Evolutionary conservation across 768 basidiomycete genomes (phyloP), one percentile per base, ranked within the genome.

Genomic region (Sarcomyxa edulis): DNA sequence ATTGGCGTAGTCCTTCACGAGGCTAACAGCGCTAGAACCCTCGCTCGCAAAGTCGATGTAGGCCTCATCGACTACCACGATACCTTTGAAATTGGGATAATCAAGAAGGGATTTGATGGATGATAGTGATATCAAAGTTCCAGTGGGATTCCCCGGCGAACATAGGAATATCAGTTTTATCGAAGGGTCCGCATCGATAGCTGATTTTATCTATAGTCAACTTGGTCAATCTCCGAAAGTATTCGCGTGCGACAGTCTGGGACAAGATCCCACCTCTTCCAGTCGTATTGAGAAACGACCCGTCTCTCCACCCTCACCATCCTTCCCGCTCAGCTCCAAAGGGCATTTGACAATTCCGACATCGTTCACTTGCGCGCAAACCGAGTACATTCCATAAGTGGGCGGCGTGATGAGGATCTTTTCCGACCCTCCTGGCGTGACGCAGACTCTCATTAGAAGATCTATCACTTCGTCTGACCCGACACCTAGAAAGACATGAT

Each of bases 391-490:
- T 12, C 95, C 96, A 56, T 98, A 98, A 9, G 96, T 97, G 4
- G 96, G 96, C 1, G 95, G 95, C 1, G 87, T 90, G 24, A 77
- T 84, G 54, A 98, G 59, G 23, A 96, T 84, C 55, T 82, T 86
- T 49, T 98, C 95, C n/a, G n/a, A n/a, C 38, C 62, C 71, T 1
- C 60, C 76, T 0, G 96, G 96, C 1, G 62, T 64, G 48, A 94
- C 93, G 46, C 87, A 83, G 22, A 98, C 79, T 12, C 96, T 78
- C 66, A 95, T 93, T 33, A 98, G 68, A 39, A 98, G 66, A 55
- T 99, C 96, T 48, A 98, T 93, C 28, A 93, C 83, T 52, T 99
- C 96, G 61, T 99, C 96, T 0, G 88, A 92, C 2, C 96, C 96
- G 0, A 98, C 96, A 3, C 96, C 96, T 3, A 99, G 76, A 56